Evolutionary conservation across 768 basidiomycete species (phyloP).

Genomic region (Multifurca ochricompacta): DNA sequence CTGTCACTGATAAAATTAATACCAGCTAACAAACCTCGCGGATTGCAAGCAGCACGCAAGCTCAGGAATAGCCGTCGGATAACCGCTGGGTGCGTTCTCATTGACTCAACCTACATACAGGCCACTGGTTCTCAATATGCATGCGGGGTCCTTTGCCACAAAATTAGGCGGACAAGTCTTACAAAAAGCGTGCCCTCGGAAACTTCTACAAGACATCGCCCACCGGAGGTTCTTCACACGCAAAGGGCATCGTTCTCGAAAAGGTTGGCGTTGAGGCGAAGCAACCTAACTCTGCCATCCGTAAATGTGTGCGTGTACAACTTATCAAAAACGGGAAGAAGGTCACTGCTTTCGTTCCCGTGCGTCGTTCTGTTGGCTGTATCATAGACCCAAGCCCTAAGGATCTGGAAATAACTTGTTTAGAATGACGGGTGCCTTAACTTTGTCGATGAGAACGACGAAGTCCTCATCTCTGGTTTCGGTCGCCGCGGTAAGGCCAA

Average conservation of each 20-base stretch:
- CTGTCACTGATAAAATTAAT: neutral
- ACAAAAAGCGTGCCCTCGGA: conserved; percentile 99
- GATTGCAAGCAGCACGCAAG: conserved; percentile 97
- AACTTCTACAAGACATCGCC: conserved; percentile 99
- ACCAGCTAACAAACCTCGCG: conserved; percentile 96
- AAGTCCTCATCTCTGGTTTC: conserved; percentile 99
- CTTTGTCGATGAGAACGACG: conserved; percentile 99
- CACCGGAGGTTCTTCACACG: conserved; percentile 98
- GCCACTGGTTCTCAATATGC: neutral
- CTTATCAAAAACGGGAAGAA: conserved; percentile 99
- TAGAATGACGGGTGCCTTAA: conserved; percentile 96
- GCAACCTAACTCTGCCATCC: conserved; percentile 99
- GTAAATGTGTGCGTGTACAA: conserved; percentile 99
- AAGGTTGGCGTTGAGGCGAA: conserved; percentile 99
- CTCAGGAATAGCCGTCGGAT: conserved; percentile 89
- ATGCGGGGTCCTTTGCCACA: neutral
- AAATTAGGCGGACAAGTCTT: conserved; percentile 86
- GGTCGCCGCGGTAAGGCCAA: conserved; percentile 99
- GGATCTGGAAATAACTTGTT: neutral
- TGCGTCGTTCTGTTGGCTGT: conserved; percentile 33
- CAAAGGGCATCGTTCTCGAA: conserved; percentile 99
- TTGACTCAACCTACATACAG: neutral
- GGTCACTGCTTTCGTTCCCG: conserved; percentile 99
- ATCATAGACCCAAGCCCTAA: neutral
- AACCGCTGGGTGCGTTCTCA: conserved; percentile 83